Evolutionary conservation across 176 grass and related monocot species (phyloP), one percentile per base, ranked within the genome.

Genomic region (Avena sativa): DNA sequence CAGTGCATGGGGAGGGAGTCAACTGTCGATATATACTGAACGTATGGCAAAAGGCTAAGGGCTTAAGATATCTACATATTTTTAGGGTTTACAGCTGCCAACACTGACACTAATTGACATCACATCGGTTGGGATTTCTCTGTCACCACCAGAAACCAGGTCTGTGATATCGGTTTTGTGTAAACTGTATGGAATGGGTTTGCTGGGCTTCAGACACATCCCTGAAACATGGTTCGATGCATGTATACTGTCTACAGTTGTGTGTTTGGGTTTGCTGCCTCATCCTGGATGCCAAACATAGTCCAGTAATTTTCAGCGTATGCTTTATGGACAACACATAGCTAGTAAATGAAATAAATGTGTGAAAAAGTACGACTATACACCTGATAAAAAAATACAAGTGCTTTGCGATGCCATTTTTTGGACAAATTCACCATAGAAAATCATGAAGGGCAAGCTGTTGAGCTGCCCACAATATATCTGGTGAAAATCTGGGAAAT

Each of bases 91-190:
- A 56, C 65, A 43, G 0, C 10, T 83, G 65, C 19, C 20, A 72
- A 59, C 47, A 69, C 19, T 36, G 19, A 64, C 61, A 26, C 21
- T 15, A 40, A 43, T n/a, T n/a, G 19, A 44, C 32, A 57, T 78
- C 15, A 38, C 66, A 71, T 44, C 21, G 13, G 36, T 71, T 12
- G 8, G 50, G 9, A 38, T 43, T 83, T 23, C 30, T 15, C 6
- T 43, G 17, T 44, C n/a, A 61, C 30, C 20, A 44, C 3, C 34
- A 12, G 12, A 25, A 12, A 83, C 48, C 30, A 58, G 34, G 20
- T 83, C 50, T 46, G 30, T 82, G 81, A 56, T 11, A 72, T 21
- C 13, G 26, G 8, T 83, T 83, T 46, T 57, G 32, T 28, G 52
- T 73, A 13, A 44, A 14, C n/a, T 80, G 55, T 23, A 57, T 53